Evolutionary conservation across 2,329 filamentous ascomycete genomes (phyloP).

Genomic region (Chrysosporium keratinophilum): DNA sequence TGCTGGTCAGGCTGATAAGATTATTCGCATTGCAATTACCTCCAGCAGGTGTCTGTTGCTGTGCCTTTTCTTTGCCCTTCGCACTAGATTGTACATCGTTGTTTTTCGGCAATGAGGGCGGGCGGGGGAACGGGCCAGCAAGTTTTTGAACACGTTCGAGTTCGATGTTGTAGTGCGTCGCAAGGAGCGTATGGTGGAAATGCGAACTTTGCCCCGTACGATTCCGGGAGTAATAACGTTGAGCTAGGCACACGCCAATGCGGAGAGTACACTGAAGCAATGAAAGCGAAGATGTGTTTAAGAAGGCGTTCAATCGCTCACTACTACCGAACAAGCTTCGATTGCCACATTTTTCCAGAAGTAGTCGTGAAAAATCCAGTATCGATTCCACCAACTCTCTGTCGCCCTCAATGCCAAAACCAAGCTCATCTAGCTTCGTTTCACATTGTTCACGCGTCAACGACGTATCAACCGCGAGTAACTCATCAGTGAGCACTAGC

Average conservation of each 20-base stretch:
- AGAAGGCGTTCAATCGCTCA: slow-evolving; percentile 72
- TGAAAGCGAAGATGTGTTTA: slow-evolving; percentile 74
- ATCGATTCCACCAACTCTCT: slow-evolving; percentile 67
- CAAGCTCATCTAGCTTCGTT: slow-evolving; percentile 47
- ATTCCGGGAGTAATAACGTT: slow-evolving; percentile 84
- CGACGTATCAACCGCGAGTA: slow-evolving; percentile 52
- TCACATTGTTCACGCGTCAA: slow-evolving; percentile 45
- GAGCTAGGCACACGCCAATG: slow-evolving; percentile 74
- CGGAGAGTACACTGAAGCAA: slow-evolving; percentile 69
- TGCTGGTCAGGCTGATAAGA: slow-evolving; percentile 61
- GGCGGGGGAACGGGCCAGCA: slow-evolving; percentile 71
- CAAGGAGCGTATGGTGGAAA: slow-evolving; percentile 62
- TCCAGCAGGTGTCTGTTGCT: slow-evolving; percentile 26
- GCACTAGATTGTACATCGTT: slow-evolving; percentile 44
- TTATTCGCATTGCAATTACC: slow-evolving; percentile 66
- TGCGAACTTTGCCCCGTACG: slow-evolving; percentile 54
- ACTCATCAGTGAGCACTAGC: slow-evolving; percentile 26
- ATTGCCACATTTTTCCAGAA: slow-evolving; percentile 93
- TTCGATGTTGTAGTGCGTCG: slow-evolving; percentile 68
- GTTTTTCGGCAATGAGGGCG: slow-evolving; percentile 41
- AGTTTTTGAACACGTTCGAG: slow-evolving; percentile 74
- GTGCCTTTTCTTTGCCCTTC: slow-evolving; percentile 65
- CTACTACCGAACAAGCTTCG: slow-evolving; percentile 94
- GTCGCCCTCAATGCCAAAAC: slow-evolving; percentile 66
- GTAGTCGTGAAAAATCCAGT: slow-evolving; percentile 72